Evolutionary conservation across 2,329 filamentous ascomycete genomes (phyloP).

Genomic region (Sporothrix pseudoabietina): DNA sequence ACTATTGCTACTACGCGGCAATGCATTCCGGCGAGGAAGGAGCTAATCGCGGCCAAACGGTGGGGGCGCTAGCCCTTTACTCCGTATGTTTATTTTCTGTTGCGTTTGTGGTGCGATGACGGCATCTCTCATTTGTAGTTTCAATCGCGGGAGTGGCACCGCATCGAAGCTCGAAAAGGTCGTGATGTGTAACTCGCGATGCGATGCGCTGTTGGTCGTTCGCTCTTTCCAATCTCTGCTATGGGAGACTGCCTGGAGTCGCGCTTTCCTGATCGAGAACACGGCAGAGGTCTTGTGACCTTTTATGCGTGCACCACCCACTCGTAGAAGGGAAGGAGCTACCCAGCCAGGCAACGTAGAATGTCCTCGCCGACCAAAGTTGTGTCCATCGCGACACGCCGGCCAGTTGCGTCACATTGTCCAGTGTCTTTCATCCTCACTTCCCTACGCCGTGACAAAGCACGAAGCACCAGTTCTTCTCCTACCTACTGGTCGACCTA

Average conservation of each 20-base stretch:
- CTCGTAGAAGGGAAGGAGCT: conserved; percentile 11
- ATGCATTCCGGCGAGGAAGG: neutral
- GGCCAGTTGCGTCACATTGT: neutral
- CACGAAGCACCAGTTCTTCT: too few species aligned
- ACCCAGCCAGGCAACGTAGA: neutral
- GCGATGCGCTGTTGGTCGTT: neutral
- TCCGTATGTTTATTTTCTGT: neutral
- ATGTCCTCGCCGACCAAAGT: neutral
- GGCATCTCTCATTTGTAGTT: neutral
- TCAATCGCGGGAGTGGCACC: neutral
- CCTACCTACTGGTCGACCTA: neutral
- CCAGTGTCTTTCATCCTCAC: neutral
- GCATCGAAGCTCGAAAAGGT: neutral
- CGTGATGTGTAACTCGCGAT: neutral
- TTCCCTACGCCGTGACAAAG: neutral
- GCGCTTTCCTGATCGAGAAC: neutral
- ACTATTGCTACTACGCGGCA: neutral
- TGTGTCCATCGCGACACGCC: neutral
- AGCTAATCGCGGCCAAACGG: conserved; percentile 3
- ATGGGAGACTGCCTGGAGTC: neutral
- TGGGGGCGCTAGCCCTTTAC: neutral
- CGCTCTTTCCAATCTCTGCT: neutral
- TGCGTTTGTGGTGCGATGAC: neutral
- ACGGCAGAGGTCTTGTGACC: neutral
- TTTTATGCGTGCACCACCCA: neutral